A percentile compares a stretch with the other conserved stretches of the same genome.
phyloP scores from a whole-genome alignment of 2,329 filamentous ascomycete species.

The Alternaria solani region DNA sequence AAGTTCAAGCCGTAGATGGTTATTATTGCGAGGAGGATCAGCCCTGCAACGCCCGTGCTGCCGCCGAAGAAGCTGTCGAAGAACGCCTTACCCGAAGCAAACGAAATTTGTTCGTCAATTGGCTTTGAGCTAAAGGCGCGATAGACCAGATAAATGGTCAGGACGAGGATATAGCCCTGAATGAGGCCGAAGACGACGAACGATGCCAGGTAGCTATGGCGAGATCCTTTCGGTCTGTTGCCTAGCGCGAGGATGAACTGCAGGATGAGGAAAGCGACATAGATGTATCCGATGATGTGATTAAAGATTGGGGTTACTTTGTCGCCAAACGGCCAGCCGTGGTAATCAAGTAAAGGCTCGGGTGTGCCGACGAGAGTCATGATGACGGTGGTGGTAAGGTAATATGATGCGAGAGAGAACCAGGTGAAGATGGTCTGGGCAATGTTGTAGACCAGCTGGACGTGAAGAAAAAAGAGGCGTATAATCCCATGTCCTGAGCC shows the following conservation, averaged over 20 bases:
- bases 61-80: slow-evolving; percentile 53
- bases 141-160: slow-evolving; percentile 87
- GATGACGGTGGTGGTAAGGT: slow-evolving; percentile 96
- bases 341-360: slow-evolving; percentile 39
- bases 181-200: slow-evolving; percentile 88
- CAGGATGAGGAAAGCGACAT: slow-evolving; percentile 87
- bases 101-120: neutral
- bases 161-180: slow-evolving; percentile 87
- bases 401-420: slow-evolving; percentile 84
- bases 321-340: slow-evolving; percentile 89
- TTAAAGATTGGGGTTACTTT: slow-evolving; percentile 89
- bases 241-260: slow-evolving; percentile 97
- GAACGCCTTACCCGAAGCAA: neutral
- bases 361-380: slow-evolving; percentile 86
- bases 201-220: slow-evolving; percentile 88
- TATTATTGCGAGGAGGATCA: slow-evolving; percentile 91
- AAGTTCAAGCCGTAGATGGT: slow-evolving; percentile 98
- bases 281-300: slow-evolving; percentile 87
- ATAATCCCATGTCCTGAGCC: slow-evolving; percentile 96
- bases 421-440: slow-evolving; percentile 88
- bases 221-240: slow-evolving; percentile 94
- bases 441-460: slow-evolving; percentile 95
- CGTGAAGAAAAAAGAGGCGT: slow-evolving; percentile 98
- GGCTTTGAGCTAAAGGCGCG: slow-evolving; percentile 79
- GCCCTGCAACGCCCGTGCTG: slow-evolving; percentile 76